A percentile compares a stretch with the other conserved stretches of the same genome.
Conservation (phyloP, 164 flowering plant genomes). For the Warburgia ugandensis region DNA sequence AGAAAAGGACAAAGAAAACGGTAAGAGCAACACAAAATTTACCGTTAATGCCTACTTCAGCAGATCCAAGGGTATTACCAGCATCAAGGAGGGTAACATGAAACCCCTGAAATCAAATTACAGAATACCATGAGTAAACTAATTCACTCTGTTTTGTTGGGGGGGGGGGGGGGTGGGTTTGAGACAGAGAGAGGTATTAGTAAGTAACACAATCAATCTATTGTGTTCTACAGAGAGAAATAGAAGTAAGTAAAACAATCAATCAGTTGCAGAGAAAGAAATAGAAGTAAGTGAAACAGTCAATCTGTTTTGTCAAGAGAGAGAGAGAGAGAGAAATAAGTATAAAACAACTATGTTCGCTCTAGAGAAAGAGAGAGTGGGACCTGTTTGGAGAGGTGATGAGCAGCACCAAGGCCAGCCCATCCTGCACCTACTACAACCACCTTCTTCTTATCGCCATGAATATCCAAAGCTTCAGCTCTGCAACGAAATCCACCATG, state of each 20-base stretch:
- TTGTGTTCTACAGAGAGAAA: background rate
- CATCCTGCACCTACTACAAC: conserved; percentile 56
- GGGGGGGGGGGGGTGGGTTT: no score
- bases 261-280: background rate
- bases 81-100: conserved; percentile 46
- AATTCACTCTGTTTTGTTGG: no score
- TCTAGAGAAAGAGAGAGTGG: background rate
- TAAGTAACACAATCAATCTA: background rate
- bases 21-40: background rate
- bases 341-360: no score
- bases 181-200: no score
- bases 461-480: conserved; percentile 19
- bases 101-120: conserved; percentile 36
- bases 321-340: no score
- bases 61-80: conserved; percentile 18
- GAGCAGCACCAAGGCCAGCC: conserved; percentile 65
- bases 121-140: background rate
- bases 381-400: conserved; percentile 66
- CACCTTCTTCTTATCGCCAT: conserved; percentile 35
- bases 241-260: background rate
- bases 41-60: conserved; percentile 42
- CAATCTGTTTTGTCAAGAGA: no score
- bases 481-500: conserved; percentile 13
- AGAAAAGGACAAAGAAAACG: background rate
- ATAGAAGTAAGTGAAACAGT: background rate